Conservation (phyloP, 2,329 filamentous ascomycete genomes). For the Exophiala oligosperma region DNA sequence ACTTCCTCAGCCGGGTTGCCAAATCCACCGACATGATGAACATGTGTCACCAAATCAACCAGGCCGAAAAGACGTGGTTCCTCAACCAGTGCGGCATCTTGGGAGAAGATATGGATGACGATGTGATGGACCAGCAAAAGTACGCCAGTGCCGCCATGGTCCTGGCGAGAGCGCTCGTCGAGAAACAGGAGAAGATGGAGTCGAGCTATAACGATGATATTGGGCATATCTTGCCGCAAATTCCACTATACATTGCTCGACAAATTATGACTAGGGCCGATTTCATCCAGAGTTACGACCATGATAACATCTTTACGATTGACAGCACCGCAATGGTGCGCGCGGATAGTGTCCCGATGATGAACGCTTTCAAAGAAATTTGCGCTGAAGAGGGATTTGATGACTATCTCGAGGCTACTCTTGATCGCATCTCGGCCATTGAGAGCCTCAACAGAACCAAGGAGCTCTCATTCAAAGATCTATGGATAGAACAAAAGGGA, state of each 20-base stretch:
- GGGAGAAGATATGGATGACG: constrained; percentile 81
- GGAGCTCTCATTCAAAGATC: constrained; percentile 91
- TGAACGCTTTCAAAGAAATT: constrained; percentile 83
- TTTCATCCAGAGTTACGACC: constrained; percentile 90
- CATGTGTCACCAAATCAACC: constrained; percentile 72
- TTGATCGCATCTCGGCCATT: constrained; percentile 86
- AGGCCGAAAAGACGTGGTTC: constrained; percentile 75
- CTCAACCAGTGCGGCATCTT: constrained; percentile 78
- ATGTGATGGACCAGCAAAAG: constrained; percentile 98
- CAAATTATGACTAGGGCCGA: constrained; percentile 95
- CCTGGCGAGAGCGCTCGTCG: constrained; percentile 85
- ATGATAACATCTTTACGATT: constrained; percentile 93
- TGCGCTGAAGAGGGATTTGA: constrained; percentile 76
- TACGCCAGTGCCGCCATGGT: constrained; percentile 94
- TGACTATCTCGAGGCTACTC: constrained; percentile 75
- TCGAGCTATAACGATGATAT: constrained; percentile 64
- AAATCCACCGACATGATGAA: constrained; percentile 77
- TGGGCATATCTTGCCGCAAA: constrained; percentile 77
- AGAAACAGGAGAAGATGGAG: constrained; percentile 68
- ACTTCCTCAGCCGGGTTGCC: constrained; percentile 87
- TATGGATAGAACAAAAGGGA: constrained; percentile 64
- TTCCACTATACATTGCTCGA: constrained; percentile 78
- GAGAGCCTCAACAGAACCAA: constrained; percentile 91
- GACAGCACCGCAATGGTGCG: constrained; percentile 83
- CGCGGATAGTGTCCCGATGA: constrained; percentile 95